These are phyloP conservation scores for Penicillium macrosclerotiorum DNA, from an alignment of 495 filamentous ascomycete genomes.

Conservation along the genomic window DNA sequence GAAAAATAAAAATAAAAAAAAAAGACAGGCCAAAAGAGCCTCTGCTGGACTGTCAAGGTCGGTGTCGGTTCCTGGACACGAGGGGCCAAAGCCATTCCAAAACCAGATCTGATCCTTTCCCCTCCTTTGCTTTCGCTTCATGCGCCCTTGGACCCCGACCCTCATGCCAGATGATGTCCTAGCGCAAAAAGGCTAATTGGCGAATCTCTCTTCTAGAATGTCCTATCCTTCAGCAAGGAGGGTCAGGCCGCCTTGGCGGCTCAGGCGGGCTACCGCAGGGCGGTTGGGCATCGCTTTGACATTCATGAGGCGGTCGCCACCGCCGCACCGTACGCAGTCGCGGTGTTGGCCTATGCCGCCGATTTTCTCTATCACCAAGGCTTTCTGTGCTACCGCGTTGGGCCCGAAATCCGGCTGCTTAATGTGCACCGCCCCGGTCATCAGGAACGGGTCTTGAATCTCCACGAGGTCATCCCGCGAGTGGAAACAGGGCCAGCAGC, in stretches of 20 bases:
- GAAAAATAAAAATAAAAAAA: too few relatives aligned
- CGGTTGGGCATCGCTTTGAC: constrained; percentile 58
- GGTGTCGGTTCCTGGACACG: too few relatives aligned
- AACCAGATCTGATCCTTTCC: too few relatives aligned
- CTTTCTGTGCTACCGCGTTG: constrained; percentile 58
- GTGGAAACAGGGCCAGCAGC: constrained; percentile 21
- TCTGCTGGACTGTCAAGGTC: too few relatives aligned
- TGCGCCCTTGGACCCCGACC: too few relatives aligned
- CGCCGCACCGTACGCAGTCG: constrained; percentile 60
- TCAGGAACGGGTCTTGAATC: constrained; percentile 58
- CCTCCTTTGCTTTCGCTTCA: too few relatives aligned
- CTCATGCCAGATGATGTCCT: too few relatives aligned
- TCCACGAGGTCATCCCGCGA: constrained; percentile 45
- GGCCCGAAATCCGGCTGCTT: constrained; percentile 59
- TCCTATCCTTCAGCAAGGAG: constrained; percentile 57
- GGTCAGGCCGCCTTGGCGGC: constrained; percentile 46
- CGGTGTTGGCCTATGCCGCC: constrained; percentile 57
- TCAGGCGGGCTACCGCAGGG: constrained; percentile 50
- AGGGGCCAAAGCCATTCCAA: too few relatives aligned
- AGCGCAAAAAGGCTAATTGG: too few relatives aligned
- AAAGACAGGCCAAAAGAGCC: too few relatives aligned
- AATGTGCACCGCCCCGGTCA: constrained; percentile 53
- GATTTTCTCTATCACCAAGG: constrained; percentile 64
- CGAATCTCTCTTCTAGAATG: constrained; percentile 40
- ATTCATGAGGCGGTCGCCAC: constrained; percentile 60